Base-by-base conservation (phyloP, 768 basidiomycete species). In the Tubosaeta sp. region DNA sequence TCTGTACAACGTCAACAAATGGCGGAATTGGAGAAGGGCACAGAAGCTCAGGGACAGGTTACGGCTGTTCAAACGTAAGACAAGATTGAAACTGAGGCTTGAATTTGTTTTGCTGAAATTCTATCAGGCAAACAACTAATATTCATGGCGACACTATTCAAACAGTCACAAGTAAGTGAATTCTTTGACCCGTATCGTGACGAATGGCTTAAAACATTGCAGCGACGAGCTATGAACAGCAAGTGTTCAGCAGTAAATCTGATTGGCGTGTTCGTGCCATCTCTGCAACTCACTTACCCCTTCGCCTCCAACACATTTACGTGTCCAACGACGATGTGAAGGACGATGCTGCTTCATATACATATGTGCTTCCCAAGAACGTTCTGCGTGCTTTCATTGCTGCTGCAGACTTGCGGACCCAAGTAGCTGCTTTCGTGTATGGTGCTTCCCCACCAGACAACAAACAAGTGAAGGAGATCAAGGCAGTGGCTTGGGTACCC, bases 261-360 rank as follows among this genome's bases (percentile, higher is more conserved):
- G 97, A 99, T 70, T 99, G 97, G 97, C 92, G 97, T 62, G 91
- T 97, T 31, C 88, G 97, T 56, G 97, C 97, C 32, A 98, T 99
- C 63, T 95, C 93, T 14, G 89, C 97, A 0, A 98, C 95, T 19
- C 95, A 99, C 70, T 80, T 99, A 43, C 85, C 95, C 5, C 84
- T 99, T 55, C 92, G 97, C 64, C 78, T 98, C 54, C 95, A 98
- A 67, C 95, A 99, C 67, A 97, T 98, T 71, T 98, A 97, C 69
- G 97, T 99, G 31, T 95, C 94, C 38, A 99, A 97, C 65, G 97
- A 99, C 63, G 95, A 99, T 65, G 95, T 99, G 64, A 95, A 95
- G 71, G 97, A 99, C 65, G 97, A 98, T 63, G 93, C 95, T 5
- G 85, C 87, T 22, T 91, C 91, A 8, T 93, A 81, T 70, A 99